phyloP scores from a whole-genome alignment of 176 grass and related monocot genomes.

The Zoysia japonica region DNA sequence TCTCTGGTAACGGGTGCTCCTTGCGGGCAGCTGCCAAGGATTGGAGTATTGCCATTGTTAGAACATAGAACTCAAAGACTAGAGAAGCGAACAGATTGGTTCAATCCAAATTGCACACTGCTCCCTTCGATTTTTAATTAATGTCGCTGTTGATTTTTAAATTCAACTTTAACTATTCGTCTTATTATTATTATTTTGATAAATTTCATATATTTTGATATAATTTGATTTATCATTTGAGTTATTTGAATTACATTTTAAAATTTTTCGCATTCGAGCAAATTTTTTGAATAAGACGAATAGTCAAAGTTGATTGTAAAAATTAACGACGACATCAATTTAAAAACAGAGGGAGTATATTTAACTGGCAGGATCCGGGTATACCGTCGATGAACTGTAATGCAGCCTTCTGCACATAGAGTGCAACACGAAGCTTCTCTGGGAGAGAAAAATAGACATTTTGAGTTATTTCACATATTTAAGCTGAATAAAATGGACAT shows the following conservation, averaged over 20 bases:
- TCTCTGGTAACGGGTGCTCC: constrained; percentile 65
- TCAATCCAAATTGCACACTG: background rate
- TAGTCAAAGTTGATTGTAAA: no score
- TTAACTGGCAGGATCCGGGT: background rate
- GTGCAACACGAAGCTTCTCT: constrained; percentile 91
- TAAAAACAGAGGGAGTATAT: background rate
- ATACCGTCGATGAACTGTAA: constrained; percentile 89
- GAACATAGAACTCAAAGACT: background rate
- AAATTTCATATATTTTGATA: no score
- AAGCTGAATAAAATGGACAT: background rate
- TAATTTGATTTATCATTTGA: no score
- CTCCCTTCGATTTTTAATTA: no score
- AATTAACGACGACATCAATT: no score
- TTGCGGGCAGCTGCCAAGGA: constrained; percentile 50
- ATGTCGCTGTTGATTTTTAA: no score
- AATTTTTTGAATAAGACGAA: no score
- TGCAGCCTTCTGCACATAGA: constrained; percentile 87
- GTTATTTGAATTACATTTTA: no score
- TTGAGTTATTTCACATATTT: background rate
- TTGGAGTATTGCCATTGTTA: constrained; percentile 26
- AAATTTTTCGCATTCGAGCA: no score
- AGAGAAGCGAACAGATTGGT: background rate
- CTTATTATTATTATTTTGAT: no score
- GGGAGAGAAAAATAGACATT: constrained; percentile 28
- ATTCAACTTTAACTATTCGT: no score